Conservation (phyloP, 2,329 filamentous ascomycete genomes). For the Fusarium euwallaceae region DNA sequence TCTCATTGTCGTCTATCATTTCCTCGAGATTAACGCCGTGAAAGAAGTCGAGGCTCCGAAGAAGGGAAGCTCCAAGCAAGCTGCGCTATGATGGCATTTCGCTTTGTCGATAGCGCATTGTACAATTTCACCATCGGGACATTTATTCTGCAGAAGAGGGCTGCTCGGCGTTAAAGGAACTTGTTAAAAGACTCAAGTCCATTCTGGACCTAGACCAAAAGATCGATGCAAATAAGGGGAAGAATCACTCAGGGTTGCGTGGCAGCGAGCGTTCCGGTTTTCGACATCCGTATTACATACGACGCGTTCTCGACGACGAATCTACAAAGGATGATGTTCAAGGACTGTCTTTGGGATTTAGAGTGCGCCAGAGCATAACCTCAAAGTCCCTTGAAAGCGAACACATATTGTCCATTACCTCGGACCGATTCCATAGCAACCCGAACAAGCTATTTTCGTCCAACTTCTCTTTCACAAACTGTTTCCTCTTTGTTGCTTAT, state of each 20-base stretch:
- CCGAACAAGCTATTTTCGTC: neutral
- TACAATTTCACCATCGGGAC: conserved; percentile 26
- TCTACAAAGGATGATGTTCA: neutral
- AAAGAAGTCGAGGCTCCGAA: conserved; percentile 28
- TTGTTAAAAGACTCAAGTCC: conserved; percentile 19
- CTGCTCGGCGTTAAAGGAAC: conserved; percentile 38
- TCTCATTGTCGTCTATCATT: conserved; percentile 94
- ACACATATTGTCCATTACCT: neutral
- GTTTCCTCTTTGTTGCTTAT: neutral
- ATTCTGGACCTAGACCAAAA: conserved; percentile 6
- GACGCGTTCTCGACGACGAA: neutral
- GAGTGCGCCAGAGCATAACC: neutral
- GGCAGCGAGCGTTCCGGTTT: conserved; percentile 3
- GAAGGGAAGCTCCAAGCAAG: conserved; percentile 27
- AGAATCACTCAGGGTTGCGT: neutral
- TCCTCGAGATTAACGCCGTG: conserved; percentile 88
- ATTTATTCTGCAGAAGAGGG: conserved; percentile 25
- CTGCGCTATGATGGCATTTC: conserved; percentile 29
- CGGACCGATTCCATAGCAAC: conserved; percentile 3
- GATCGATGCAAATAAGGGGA: conserved; percentile 14
- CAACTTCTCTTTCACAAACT: neutral
- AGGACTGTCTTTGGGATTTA: neutral
- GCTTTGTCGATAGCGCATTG: conserved; percentile 11
- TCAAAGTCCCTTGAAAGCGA: neutral
- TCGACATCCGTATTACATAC: conserved; percentile 7